Evolutionary conservation across 495 filamentous ascomycete species (phyloP).

Genomic region (Penicillium alfredii): DNA sequence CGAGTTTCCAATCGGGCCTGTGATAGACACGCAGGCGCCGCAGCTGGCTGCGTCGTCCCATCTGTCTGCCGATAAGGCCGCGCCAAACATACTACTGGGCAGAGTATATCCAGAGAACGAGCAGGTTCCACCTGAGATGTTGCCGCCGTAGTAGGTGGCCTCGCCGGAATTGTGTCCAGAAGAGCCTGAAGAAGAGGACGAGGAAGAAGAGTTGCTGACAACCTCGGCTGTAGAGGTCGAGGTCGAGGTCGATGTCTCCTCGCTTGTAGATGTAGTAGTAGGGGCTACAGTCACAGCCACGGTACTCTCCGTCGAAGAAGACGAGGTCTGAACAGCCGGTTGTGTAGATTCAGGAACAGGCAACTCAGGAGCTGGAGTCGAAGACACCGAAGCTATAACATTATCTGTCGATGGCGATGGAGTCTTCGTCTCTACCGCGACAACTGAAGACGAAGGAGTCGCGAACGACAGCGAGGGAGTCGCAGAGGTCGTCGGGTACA

Average conservation of each 20-base stretch:
- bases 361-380: too few species aligned
- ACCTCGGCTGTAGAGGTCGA: slow-evolving; percentile 2
- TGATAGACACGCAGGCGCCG: slow-evolving; percentile 53
- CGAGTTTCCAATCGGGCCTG: slow-evolving; percentile 47
- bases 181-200: slow-evolving; percentile 10
- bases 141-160: slow-evolving; percentile 53
- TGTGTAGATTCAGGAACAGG: too few species aligned
- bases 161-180: slow-evolving; percentile 22
- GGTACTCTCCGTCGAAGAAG: too few species aligned
- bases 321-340: too few species aligned
- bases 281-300: slow-evolving; percentile 2
- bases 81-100: slow-evolving; percentile 47
- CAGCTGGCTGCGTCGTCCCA: slow-evolving; percentile 51
- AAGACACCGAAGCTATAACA: too few species aligned
- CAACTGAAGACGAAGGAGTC: slow-evolving; percentile 4
- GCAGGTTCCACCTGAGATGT: slow-evolving; percentile 52
- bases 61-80: slow-evolving; percentile 44
- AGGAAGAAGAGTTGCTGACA: slow-evolving; percentile 9
- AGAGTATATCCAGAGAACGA: slow-evolving; percentile 54
- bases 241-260: slow-evolving; percentile 4
- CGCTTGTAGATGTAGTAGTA: slow-evolving; percentile 1
- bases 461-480: slow-evolving; percentile 4
- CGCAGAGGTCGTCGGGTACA: slow-evolving; percentile 16
- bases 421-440: too few species aligned
- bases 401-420: too few species aligned